A percentile compares a stretch with the other conserved stretches of the same genome.
phyloP scores from a whole-genome alignment of 495 filamentous ascomycete genomes.

The Parmelia sp. region DNA sequence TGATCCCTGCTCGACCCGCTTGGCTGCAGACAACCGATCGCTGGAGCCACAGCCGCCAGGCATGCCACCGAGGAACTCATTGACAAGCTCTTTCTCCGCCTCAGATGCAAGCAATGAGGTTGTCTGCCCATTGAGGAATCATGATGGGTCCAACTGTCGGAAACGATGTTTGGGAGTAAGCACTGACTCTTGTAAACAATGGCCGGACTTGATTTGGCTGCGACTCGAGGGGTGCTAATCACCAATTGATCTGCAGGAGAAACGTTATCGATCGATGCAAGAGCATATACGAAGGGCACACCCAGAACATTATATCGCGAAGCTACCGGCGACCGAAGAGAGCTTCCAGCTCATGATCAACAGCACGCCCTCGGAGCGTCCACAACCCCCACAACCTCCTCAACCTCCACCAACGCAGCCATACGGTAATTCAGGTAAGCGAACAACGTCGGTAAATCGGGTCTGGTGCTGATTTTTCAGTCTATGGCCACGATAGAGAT shows the following conservation, averaged over 20 bases:
- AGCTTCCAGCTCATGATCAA: slow-evolving; percentile 95
- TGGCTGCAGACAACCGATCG: slow-evolving; percentile 19
- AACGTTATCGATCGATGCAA: slow-evolving; percentile 98
- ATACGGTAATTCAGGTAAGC: slow-evolving; percentile 27
- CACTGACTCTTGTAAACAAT: slow-evolving; percentile 28
- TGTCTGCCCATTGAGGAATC: slow-evolving; percentile 90
- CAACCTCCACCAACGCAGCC: slow-evolving; percentile 29
- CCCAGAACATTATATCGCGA: slow-evolving; percentile 95
- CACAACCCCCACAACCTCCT: slow-evolving; percentile 43
- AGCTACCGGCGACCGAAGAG: slow-evolving; percentile 97
- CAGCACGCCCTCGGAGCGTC: slow-evolving; percentile 75
- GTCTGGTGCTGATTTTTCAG: slow-evolving; percentile 31
- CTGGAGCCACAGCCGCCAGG: slow-evolving; percentile 10
- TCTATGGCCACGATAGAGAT: slow-evolving; percentile 44
- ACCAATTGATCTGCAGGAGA: slow-evolving; percentile 57
- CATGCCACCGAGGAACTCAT: slow-evolving; percentile 82
- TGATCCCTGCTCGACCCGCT: slow-evolving; percentile 3
- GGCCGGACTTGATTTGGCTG: neutral
- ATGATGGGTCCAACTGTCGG: slow-evolving; percentile 94
- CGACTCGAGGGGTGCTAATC: slow-evolving; percentile 10
- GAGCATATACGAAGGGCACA: slow-evolving; percentile 98
- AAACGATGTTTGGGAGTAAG: slow-evolving; percentile 97
- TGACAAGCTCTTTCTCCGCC: slow-evolving; percentile 87
- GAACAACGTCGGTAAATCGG: neutral
- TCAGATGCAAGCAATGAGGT: slow-evolving; percentile 91